Percentiles rank a stretch among this genome's conserved stretches.
Evolutionary conservation across 768 basidiomycete genomes (phyloP).

Genomic region (Kwoniella sp.): DNA sequence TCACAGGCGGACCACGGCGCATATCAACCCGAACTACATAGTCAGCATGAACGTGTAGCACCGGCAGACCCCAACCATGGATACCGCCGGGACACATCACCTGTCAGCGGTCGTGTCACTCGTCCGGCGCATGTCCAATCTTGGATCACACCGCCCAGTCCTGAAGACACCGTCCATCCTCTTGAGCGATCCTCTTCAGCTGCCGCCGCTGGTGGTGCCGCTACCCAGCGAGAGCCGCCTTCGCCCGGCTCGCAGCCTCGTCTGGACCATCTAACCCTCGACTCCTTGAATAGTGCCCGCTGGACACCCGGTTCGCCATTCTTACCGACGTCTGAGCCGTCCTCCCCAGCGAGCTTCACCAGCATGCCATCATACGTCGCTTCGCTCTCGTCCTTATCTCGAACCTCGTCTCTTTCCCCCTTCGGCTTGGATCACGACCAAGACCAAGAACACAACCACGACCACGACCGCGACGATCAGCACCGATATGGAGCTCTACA

Average conservation of each 20-base stretch:
- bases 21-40: too few species aligned
- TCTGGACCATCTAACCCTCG: constrained; percentile 1
- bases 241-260: background rate
- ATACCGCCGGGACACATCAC: background rate
- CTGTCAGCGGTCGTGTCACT: background rate
- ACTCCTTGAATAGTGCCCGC: background rate
- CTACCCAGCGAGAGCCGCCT: background rate
- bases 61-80: too few species aligned
- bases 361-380: constrained; percentile 35
- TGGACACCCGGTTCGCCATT: constrained; percentile 11
- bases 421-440: background rate
- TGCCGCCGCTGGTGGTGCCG: too few species aligned
- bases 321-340: constrained; percentile 28
- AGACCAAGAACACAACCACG: background rate
- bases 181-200: constrained; percentile 7
- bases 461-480: background rate
- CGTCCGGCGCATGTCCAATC: background rate
- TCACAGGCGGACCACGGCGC: too few species aligned
- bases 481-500: too few species aligned
- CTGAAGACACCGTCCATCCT: constrained; percentile 30
- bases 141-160: constrained; percentile 29
- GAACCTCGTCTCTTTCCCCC: constrained; percentile 22
- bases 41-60: too few species aligned
- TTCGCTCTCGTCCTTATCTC: constrained; percentile 31
- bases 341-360: constrained; percentile 38